Evolutionary conservation across 352 stramenopile genomes (phyloP).

Genomic region (Pythium pyrilobum): DNA sequence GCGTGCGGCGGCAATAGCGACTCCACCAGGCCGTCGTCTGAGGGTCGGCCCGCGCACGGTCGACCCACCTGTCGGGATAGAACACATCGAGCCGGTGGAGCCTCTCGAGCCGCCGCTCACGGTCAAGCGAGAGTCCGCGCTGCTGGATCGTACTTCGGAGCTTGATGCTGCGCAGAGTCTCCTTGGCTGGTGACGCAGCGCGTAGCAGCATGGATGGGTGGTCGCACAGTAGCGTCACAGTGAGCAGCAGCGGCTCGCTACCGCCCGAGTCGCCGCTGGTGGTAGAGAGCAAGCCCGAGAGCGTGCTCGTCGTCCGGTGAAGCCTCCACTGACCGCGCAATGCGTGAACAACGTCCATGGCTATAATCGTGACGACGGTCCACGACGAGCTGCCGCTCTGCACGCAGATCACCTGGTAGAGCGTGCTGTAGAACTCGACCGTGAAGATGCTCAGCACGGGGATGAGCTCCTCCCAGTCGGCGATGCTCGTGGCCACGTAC

Average conservation of each 20-base stretch:
- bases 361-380: constrained; percentile 8
- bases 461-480: constrained; percentile 24
- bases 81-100: neutral
- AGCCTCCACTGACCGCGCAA: neutral
- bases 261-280: too few species aligned
- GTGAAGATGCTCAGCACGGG: constrained; percentile 25
- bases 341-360: neutral
- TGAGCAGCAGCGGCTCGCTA: neutral
- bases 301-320: neutral
- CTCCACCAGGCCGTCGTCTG: too few species aligned
- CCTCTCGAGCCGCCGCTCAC: constrained; percentile 12
- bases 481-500: neutral
- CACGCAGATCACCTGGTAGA: constrained; percentile 29
- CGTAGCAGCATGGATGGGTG: neutral
- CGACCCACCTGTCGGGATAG: too few species aligned
- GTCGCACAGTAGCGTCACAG: neutral
- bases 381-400: constrained; percentile 11
- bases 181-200: neutral
- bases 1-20: too few species aligned
- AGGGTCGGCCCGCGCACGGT: too few species aligned
- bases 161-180: neutral
- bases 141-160: neutral
- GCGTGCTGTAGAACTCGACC: constrained; percentile 26
- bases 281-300: neutral
- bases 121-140: constrained; percentile 1